Conservation (phyloP, 2,329 filamentous ascomycete genomes). For the Penicillium sp. region DNA sequence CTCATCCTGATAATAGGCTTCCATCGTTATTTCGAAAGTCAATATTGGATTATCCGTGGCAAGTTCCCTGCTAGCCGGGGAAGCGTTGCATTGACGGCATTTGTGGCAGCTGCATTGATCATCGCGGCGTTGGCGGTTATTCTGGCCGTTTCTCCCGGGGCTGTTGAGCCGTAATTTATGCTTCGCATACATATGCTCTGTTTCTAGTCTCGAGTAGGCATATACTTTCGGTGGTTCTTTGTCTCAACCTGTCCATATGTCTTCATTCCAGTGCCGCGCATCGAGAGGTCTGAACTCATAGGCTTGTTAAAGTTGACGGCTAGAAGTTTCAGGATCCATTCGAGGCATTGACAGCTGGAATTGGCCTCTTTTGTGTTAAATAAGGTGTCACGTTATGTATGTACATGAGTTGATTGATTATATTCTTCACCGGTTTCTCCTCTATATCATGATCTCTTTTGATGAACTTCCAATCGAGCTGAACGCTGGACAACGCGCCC, state of each 20-base stretch:
- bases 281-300: background rate
- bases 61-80: conserved; percentile 67
- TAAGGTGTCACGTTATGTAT: background rate
- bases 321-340: background rate
- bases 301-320: background rate
- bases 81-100: conserved; percentile 60
- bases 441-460: background rate
- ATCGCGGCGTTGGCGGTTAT: conserved; percentile 62
- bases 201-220: background rate
- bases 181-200: background rate
- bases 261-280: background rate
- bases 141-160: conserved; percentile 53
- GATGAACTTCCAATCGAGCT: background rate
- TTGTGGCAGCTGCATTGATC: conserved; percentile 59
- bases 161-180: conserved; percentile 30
- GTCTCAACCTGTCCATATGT: background rate
- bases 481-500: background rate
- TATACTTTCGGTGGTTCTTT: background rate
- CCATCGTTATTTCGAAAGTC: conserved; percentile 66
- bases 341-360: background rate
- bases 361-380: too few species aligned
- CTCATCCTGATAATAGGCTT: conserved; percentile 63
- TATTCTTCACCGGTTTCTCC: background rate
- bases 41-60: conserved; percentile 67
- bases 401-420: background rate